A percentile compares a stretch with the other conserved stretches of the same genome.
Conservation (phyloP, 169 alveolate genomes). For the Plasmodium vinckei region DNA sequence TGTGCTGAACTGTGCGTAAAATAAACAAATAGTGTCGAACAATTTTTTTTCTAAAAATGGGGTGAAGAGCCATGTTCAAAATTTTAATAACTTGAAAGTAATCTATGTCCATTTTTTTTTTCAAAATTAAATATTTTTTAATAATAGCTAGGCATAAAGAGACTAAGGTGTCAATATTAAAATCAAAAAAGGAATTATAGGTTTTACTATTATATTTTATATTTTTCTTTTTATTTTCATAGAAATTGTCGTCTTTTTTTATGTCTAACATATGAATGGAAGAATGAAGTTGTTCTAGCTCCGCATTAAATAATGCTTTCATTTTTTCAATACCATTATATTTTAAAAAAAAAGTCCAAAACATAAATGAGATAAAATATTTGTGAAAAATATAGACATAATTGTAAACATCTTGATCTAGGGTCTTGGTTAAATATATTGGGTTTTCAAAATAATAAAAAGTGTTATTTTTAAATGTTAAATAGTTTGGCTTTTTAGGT, state of each 20-base stretch:
- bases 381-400: constrained; percentile 50
- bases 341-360: constrained; percentile 39
- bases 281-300: constrained; percentile 20
- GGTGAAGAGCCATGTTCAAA: constrained; percentile 30
- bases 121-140: constrained; percentile 19
- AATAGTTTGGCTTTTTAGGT: constrained; percentile 45
- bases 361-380: constrained; percentile 48
- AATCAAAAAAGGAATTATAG: constrained; percentile 13
- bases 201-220: constrained; percentile 6
- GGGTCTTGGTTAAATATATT: constrained; percentile 2
- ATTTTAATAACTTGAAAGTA: constrained; percentile 39
- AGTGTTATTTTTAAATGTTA: constrained; percentile 25
- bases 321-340: constrained; percentile 45
- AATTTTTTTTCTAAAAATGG: constrained; percentile 28
- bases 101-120: constrained; percentile 31
- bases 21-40: constrained; percentile 10
- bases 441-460: constrained; percentile 48
- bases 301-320: constrained; percentile 28
- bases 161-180: constrained; percentile 13
- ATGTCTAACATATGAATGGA: not conserved
- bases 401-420: constrained; percentile 60
- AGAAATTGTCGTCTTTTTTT: not conserved
- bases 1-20: constrained; percentile 1
- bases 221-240: not conserved
- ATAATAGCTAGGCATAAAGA: constrained; percentile 17